A percentile compares a stretch with the other conserved stretches of the same genome.
phyloP scores from a whole-genome alignment of 2,329 filamentous ascomycete species.

The Grosmannia huntii region DNA sequence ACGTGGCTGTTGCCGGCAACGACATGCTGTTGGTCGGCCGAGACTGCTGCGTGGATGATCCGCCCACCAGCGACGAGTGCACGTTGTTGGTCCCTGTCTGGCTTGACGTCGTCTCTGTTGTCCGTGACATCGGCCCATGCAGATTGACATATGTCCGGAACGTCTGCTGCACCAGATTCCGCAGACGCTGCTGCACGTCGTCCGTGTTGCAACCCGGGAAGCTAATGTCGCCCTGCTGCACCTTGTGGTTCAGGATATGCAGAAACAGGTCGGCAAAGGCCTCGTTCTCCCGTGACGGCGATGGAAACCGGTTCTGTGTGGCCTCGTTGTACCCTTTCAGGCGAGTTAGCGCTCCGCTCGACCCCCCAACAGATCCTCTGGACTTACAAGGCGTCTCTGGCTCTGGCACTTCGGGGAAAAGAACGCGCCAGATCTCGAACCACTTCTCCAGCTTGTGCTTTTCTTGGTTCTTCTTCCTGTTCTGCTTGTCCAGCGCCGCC shows the following conservation, averaged over 20 bases:
- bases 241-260: constrained; percentile 15
- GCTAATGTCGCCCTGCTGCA: constrained; percentile 14
- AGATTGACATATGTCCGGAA: constrained; percentile 13
- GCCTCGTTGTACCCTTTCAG: constrained; percentile 13
- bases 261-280: constrained; percentile 14
- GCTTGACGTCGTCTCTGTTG: constrained; percentile 13
- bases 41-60: constrained; percentile 8
- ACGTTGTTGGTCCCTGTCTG: constrained; percentile 6
- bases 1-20: constrained; percentile 1
- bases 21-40: constrained; percentile 2
- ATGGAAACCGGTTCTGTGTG: neutral
- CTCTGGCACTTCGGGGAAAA: constrained; percentile 12
- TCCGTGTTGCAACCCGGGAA: constrained; percentile 6
- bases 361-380: neutral
- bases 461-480: constrained; percentile 17
- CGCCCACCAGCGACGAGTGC: constrained; percentile 5
- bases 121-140: constrained; percentile 8
- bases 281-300: constrained; percentile 12
- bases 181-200: constrained; percentile 10
- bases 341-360: neutral
- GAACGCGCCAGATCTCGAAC: constrained; percentile 18
- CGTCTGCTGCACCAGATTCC: constrained; percentile 13
- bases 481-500: constrained; percentile 15
- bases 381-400: constrained; percentile 16
- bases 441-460: constrained; percentile 17